Conservation (phyloP, 1,139 yeast species). For the Nakaseomyces glabratus region DNA sequence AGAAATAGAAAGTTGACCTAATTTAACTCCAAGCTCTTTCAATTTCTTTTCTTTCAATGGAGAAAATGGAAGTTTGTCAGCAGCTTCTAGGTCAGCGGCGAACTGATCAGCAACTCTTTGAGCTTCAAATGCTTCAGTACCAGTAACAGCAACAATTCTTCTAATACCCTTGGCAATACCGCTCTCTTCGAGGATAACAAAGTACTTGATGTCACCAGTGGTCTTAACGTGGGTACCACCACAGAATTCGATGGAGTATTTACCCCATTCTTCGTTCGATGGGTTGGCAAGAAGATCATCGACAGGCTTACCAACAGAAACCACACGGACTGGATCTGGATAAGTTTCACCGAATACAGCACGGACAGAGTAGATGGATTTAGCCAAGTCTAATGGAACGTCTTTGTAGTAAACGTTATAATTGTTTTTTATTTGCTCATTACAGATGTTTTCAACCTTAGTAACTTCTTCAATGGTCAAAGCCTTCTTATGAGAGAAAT, state of each 20-base stretch:
- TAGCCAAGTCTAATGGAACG: constrained; percentile 65
- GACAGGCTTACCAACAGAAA: constrained; percentile 86
- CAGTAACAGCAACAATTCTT: constrained; percentile 95
- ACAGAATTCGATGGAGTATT: constrained; percentile 85
- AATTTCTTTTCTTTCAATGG: constrained; percentile 66
- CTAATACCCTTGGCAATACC: constrained; percentile 99
- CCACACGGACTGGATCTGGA: constrained; percentile 98
- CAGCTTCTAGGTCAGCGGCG: constrained; percentile 48
- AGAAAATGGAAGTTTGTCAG: constrained; percentile 54
- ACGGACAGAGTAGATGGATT: constrained; percentile 72
- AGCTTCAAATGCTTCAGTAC: constrained; percentile 80
- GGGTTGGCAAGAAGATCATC: constrained; percentile 72
- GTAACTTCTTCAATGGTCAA: constrained; percentile 60
- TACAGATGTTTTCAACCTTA: constrained; percentile 66
- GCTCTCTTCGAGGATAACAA: constrained; percentile 83
- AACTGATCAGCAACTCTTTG: constrained; percentile 75
- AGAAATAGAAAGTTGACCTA: constrained; percentile 75
- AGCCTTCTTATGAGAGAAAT: constrained; percentile 85
- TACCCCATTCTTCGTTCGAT: constrained; percentile 59
- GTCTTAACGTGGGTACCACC: constrained; percentile 97
- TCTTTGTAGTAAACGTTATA: constrained; percentile 72
- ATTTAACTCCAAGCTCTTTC: constrained; percentile 74
- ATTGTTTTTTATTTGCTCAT: constrained; percentile 62
- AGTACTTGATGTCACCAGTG: constrained; percentile 88
- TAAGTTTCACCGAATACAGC: constrained; percentile 98